phyloP scores from a whole-genome alignment of 768 basidiomycete species.

The Tremella yokohamensis region DNA sequence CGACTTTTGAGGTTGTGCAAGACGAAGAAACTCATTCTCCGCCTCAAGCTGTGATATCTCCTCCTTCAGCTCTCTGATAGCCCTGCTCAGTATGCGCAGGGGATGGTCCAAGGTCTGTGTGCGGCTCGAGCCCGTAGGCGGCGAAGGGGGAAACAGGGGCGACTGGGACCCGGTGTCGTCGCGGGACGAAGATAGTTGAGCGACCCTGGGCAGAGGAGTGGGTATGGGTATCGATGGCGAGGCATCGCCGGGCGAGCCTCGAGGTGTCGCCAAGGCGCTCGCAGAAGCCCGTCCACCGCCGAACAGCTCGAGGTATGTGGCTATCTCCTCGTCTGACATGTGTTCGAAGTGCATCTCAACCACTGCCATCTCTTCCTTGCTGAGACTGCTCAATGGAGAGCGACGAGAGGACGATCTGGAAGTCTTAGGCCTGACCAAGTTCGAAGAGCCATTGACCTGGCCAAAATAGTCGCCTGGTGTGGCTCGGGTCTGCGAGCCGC shows the following conservation, averaged over 20 bases:
- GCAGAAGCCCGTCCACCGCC: background rate
- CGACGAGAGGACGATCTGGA: background rate
- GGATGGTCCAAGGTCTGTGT: slow-evolving; percentile 28
- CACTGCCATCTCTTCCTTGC: slow-evolving; percentile 28
- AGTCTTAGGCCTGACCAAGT: background rate
- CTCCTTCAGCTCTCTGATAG: slow-evolving; percentile 34
- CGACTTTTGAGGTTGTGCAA: slow-evolving; percentile 8
- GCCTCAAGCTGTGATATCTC: slow-evolving; percentile 20
- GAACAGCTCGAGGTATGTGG: slow-evolving; percentile 2
- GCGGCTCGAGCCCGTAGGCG: slow-evolving; percentile 12
- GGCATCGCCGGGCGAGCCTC: background rate
- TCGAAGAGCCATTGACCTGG: background rate
- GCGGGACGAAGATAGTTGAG: too few species aligned
- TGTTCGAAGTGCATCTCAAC: slow-evolving; percentile 32
- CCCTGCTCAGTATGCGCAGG: slow-evolving; percentile 27
- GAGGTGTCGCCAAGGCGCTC: background rate
- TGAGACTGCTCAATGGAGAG: slow-evolving; percentile 14
- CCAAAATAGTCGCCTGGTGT: background rate
- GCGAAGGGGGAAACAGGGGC: slow-evolving; percentile 41
- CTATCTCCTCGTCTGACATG: slow-evolving; percentile 32
- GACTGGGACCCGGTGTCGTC: background rate
- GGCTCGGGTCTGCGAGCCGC: background rate
- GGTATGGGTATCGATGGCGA: background rate
- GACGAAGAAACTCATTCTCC: slow-evolving; percentile 33
- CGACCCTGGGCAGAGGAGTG: background rate